A percentile compares a stretch with the other conserved stretches of the same genome.
These are phyloP conservation scores for Pythium folliculosum DNA, from an alignment of 352 stramenopile species.

Conservation along the genomic window DNA sequence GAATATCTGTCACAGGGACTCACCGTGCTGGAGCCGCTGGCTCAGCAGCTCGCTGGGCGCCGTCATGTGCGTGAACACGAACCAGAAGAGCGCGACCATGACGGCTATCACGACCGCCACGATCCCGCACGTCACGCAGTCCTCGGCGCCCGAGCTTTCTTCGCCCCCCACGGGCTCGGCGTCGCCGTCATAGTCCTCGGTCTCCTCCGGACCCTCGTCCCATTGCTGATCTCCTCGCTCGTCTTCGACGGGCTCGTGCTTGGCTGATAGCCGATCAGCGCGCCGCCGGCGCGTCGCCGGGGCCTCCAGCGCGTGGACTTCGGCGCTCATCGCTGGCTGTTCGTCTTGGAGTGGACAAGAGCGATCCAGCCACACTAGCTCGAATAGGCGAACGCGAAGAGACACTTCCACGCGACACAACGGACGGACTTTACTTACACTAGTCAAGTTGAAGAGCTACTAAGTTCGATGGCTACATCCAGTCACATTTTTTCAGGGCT, in stretches of 20 bases:
- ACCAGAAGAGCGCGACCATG: constrained; percentile 24
- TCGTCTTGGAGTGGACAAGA: not conserved
- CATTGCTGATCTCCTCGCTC: not conserved
- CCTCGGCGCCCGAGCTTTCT: not conserved
- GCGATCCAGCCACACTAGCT: not conserved
- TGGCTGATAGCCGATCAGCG: not conserved
- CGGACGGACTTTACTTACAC: not conserved
- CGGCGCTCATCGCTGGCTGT: not conserved
- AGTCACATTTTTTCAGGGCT: not conserved
- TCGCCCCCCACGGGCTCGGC: constrained; percentile 5
- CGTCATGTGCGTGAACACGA: constrained; percentile 26
- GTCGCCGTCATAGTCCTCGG: constrained; percentile 6
- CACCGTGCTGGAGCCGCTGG: constrained; percentile 25
- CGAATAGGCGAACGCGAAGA: constrained; percentile 2
- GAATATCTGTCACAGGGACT: not conserved
- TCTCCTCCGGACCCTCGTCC: not conserved
- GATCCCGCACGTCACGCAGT: constrained; percentile 24
- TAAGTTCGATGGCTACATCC: constrained; percentile 31
- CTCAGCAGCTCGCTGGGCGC: constrained; percentile 14
- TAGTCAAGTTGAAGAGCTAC: not conserved
- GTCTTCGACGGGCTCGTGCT: not conserved
- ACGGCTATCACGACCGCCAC: constrained; percentile 20
- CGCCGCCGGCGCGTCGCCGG: constrained; percentile 1
- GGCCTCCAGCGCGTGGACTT: constrained; percentile 18
- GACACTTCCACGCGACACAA: constrained; percentile 1